Conservation (phyloP, 805 yeast genomes). For the Candida xyloterini region DNA sequence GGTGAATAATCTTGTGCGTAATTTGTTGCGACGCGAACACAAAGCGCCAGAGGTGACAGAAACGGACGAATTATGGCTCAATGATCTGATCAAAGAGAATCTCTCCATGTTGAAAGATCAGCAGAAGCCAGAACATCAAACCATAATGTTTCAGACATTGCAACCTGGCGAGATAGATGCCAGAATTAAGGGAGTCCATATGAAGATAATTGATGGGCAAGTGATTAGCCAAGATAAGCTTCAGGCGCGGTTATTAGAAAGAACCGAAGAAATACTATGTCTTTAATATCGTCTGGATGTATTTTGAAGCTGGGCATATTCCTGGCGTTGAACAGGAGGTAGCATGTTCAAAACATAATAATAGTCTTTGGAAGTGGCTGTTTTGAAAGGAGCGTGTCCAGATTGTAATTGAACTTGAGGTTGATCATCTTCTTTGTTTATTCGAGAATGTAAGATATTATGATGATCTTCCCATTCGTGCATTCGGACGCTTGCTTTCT, state of each 20-base stretch:
- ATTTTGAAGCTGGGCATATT: conserved; percentile 7
- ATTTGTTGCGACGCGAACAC: conserved; percentile 13
- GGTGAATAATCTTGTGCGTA: conserved; percentile 24
- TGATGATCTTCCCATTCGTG: conserved; percentile 15
- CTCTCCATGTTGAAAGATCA: conserved; percentile 1
- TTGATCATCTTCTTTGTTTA: conserved; percentile 4
- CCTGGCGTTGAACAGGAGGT: conserved; percentile 16
- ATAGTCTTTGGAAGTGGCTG: conserved; percentile 7
- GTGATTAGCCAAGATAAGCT: conserved; percentile 8
- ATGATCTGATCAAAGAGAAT: conserved; percentile 23
- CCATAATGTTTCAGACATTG: conserved; percentile 19
- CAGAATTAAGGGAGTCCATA: conserved; percentile 10
- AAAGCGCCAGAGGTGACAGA: conserved; percentile 1
- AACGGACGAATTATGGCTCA: conserved; percentile 16
- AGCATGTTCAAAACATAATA: conserved; percentile 12
- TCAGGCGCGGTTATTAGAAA: conserved; percentile 11
- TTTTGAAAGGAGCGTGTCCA: neutral
- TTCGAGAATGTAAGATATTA: conserved; percentile 3
- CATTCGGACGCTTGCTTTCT: conserved; percentile 19
- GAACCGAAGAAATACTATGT: conserved; percentile 17
- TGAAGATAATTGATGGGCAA: conserved; percentile 17
- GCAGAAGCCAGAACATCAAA: neutral
- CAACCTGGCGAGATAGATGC: conserved; percentile 44
- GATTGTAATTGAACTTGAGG: neutral
- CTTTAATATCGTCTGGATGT: conserved; percentile 4